Percentiles rank a stretch among this genome's conserved stretches.
Conservation (phyloP, 2,329 filamentous ascomycete species). For the Alternaria ventricosa region DNA sequence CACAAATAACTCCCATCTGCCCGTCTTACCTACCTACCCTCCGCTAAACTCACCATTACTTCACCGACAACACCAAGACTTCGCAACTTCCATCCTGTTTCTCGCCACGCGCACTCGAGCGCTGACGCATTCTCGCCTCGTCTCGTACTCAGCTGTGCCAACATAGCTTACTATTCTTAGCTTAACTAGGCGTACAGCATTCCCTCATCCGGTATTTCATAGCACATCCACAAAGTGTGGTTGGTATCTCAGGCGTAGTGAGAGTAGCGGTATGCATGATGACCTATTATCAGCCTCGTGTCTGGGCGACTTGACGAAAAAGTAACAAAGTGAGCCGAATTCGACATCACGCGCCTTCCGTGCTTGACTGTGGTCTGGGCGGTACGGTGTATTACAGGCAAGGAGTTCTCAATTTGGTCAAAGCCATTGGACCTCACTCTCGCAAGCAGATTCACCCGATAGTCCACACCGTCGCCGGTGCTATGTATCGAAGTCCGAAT, state of each 20-base stretch:
- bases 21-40: background rate
- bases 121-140: conserved; percentile 16
- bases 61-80: background rate
- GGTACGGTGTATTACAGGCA: background rate
- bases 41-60: background rate
- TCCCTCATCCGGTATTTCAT: conserved; percentile 13
- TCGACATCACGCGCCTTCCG: background rate
- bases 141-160: conserved; percentile 12
- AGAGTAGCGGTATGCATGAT: conserved; percentile 26
- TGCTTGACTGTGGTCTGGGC: background rate
- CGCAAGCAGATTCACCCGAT: background rate
- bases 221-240: conserved; percentile 2
- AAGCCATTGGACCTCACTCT: background rate
- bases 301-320: conserved; percentile 3
- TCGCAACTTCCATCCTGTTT: background rate
- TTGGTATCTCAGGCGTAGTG: conserved; percentile 3
- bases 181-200: conserved; percentile 2
- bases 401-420: background rate
- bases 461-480: background rate
- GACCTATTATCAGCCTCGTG: conserved; percentile 20
- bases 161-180: conserved; percentile 23
- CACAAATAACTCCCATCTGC: background rate
- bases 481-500: conserved; percentile 19
- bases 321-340: background rate
- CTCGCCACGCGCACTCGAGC: background rate